Base-by-base conservation (phyloP, 257 asterid genomes). In the Mitragyna speciosa region DNA sequence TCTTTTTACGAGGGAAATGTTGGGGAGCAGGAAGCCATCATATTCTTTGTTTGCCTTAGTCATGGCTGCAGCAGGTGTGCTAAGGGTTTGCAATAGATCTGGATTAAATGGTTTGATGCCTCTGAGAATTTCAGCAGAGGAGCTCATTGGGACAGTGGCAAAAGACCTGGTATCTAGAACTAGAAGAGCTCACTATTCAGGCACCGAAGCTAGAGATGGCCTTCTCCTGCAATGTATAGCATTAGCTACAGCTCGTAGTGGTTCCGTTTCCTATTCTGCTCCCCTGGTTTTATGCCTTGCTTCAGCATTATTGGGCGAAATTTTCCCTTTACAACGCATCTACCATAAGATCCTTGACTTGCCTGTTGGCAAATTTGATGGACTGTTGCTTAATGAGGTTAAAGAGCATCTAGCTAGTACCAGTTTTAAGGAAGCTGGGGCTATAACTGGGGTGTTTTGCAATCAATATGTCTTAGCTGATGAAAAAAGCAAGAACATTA, bases 361-460 rank as follows among this genome's bases (percentile, higher is more conserved):
- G 61, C 83, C 91, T 73, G 78, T 79, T 76, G 88, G 82, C 52
- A 82, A 81, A 82, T 71, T 81, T 83, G 76, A 47, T 43, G 82
- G 76, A 26, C 66, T 26, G 19, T 84, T 81, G 66, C 84, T 86
- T 79, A 84, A 78, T 59, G 94, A 88, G 83, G 85, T 89, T 77
- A 87, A 88, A 80, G 83, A 85, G 70, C 97, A 90, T 88, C 83
- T 87, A 49, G 81, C 73, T 77, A 87, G 90, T 83, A 75, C 79
- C 75, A 81, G 85, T 82, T 95, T 91, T 83, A 93, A 90, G 89
- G 99, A 95, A 80, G 97, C 98, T 12, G 99, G 99, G 70, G 88
- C 92, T 17, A 83, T 91, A 83, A 90, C 97, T 52, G 93, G 96
- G 82, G 90, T 86, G 17, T 87, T 93, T 85, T 93, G 98, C 89